Evolutionary conservation across 345 rosid species (phyloP).

Genomic region (Combretum micranthum): DNA sequence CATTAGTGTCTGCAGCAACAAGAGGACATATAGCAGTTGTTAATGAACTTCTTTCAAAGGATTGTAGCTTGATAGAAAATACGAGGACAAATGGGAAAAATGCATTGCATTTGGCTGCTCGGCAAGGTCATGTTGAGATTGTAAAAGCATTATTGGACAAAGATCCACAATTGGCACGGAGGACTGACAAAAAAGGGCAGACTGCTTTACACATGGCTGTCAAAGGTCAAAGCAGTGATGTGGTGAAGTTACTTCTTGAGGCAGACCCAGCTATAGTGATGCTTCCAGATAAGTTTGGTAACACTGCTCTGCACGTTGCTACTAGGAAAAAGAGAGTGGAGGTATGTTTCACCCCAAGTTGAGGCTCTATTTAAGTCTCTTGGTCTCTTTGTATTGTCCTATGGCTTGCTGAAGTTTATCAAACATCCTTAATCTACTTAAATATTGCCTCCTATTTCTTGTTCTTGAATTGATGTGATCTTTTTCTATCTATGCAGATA

Average conservation of each 20-base stretch:
- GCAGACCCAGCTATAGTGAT: constrained; percentile 96
- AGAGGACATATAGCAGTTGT: constrained; percentile 91
- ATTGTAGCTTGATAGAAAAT: constrained; percentile 62
- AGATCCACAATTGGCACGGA: constrained; percentile 83
- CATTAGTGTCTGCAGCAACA: constrained; percentile 83
- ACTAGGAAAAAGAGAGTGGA: constrained; percentile 82
- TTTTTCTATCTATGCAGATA: constrained; percentile 51
- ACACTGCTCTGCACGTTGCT: constrained; percentile 92
- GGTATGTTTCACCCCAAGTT: constrained; percentile 32
- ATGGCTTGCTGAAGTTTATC: no score
- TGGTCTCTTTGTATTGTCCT: no score
- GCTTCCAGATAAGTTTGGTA: constrained; percentile 88
- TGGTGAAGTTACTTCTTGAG: constrained; percentile 75
- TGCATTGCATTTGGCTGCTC: constrained; percentile 84
- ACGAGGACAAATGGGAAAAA: constrained; percentile 84
- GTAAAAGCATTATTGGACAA: constrained; percentile 62
- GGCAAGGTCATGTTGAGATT: constrained; percentile 81
- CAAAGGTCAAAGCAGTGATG: constrained; percentile 82
- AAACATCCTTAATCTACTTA: no score
- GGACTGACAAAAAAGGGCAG: constrained; percentile 93
- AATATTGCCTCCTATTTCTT: neutral
- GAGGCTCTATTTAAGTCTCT: no score
- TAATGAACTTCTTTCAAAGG: constrained; percentile 67
- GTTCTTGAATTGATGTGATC: neutral
- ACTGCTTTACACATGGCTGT: constrained; percentile 97